phyloP scores from a whole-genome alignment of 192 early-diverging fungal genomes.

The Jimgerdemannia lactiflua region DNA sequence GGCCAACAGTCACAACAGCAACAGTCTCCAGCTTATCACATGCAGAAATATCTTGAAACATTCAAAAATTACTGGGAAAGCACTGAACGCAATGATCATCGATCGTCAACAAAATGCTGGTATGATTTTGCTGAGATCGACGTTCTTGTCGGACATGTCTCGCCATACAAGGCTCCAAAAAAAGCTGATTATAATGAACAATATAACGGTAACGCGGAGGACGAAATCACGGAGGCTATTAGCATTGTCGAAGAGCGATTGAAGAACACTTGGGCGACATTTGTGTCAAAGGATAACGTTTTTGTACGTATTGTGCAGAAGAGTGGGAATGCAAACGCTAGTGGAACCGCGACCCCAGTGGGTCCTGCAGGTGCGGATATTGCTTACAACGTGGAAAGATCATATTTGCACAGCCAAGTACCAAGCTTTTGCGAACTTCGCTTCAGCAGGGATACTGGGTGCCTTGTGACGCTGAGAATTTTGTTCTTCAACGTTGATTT shows the following conservation, averaged over 20 bases:
- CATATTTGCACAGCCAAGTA: neutral
- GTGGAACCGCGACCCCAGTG: neutral
- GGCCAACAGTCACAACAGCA: neutral
- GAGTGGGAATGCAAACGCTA: neutral
- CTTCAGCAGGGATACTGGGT: conserved; percentile 19
- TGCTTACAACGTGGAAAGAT: neutral
- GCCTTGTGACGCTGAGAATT: conserved; percentile 17
- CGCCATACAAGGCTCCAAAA: neutral
- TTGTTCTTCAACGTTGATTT: conserved; percentile 30
- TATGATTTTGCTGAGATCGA: conserved; percentile 47
- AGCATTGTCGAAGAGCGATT: neutral
- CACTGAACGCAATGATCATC: conserved; percentile 13
- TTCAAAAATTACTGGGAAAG: conserved; percentile 12
- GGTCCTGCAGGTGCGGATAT: neutral
- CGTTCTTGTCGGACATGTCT: conserved; percentile 20
- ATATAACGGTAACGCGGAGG: neutral
- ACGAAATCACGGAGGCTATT: neutral
- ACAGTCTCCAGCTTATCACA: neutral
- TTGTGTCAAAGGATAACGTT: neutral
- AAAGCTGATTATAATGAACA: neutral
- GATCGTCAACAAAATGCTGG: conserved; percentile 38
- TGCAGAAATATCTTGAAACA: neutral
- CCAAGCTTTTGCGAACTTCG: conserved; percentile 33
- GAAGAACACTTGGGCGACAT: neutral
- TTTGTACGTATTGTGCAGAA: neutral